Conservation (phyloP, 73 alveolate genomes). For the Stentor roeselii region DNA sequence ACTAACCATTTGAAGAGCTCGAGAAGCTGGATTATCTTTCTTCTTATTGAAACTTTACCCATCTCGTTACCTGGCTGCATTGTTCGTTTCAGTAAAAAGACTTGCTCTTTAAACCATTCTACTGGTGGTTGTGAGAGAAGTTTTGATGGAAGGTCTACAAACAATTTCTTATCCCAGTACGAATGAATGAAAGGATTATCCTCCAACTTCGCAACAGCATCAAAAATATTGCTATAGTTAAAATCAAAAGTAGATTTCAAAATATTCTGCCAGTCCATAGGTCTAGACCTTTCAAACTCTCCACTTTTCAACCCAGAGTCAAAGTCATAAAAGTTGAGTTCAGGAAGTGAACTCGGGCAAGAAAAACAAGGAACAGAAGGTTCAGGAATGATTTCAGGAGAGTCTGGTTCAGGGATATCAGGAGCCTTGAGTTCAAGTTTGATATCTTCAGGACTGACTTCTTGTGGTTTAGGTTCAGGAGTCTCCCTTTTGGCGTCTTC, state of each 20-base stretch:
- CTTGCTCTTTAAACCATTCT: constrained; percentile 15
- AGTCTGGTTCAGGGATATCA: too few relatives aligned
- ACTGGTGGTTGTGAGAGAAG: constrained; percentile 8
- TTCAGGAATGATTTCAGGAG: too few relatives aligned
- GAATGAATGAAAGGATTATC: background rate
- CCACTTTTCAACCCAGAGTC: constrained; percentile 4
- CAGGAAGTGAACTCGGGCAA: background rate
- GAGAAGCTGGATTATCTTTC: constrained; percentile 32
- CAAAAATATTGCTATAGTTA: background rate
- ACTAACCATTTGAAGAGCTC: constrained; percentile 71
- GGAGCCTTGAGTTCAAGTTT: too few relatives aligned
- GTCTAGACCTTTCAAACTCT: constrained; percentile 17
- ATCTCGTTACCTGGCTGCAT: constrained; percentile 6
- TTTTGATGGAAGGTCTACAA: constrained; percentile 10
- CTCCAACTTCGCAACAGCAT: background rate
- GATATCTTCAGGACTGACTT: too few relatives aligned
- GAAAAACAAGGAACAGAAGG: too few relatives aligned
- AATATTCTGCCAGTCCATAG: constrained; percentile 11
- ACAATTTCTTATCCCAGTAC: background rate
- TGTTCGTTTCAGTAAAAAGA: background rate
- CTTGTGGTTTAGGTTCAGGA: too few relatives aligned
- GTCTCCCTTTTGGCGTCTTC: too few relatives aligned
- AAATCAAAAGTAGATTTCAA: background rate
- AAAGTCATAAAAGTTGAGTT: background rate
- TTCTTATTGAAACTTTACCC: background rate